Evolutionary conservation across 495 filamentous ascomycete species (phyloP).

Genomic region (Penicillium coffeae): DNA sequence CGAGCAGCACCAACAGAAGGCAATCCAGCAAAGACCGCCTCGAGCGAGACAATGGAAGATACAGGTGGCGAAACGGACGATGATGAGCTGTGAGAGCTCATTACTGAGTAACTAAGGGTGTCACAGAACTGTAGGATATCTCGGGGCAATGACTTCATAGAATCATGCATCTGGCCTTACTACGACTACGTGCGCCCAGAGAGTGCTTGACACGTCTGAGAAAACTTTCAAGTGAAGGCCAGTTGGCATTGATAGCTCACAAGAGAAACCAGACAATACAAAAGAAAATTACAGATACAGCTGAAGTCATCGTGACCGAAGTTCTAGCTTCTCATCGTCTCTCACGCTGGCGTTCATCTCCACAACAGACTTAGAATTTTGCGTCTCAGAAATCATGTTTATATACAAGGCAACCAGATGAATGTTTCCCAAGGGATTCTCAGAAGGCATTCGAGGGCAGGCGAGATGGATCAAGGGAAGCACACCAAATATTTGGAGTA

Average conservation of each 20-base stretch:
- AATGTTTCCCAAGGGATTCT: constrained; percentile 23
- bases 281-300: too few relatives aligned
- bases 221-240: too few relatives aligned
- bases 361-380: constrained; percentile 26
- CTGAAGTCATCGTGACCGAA: neutral
- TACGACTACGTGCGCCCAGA: too few relatives aligned
- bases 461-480: constrained; percentile 20
- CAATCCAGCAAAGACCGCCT: neutral
- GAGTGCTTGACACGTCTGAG: too few relatives aligned
- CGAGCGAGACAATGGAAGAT: constrained; percentile 21
- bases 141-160: too few relatives aligned
- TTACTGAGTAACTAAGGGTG: too few relatives aligned
- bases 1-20: constrained; percentile 3
- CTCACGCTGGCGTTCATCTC: neutral
- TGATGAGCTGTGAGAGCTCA: constrained; percentile 42
- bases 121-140: too few relatives aligned
- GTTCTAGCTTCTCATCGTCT: neutral
- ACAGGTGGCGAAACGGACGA: constrained; percentile 50
- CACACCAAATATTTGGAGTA: constrained; percentile 17
- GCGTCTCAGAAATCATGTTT: constrained; percentile 31
- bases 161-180: too few relatives aligned
- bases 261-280: too few relatives aligned
- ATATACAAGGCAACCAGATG: constrained; percentile 41
- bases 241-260: too few relatives aligned
- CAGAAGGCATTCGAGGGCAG: constrained; percentile 22